Evolutionary conservation across 352 stramenopile species (phyloP).

Genomic region (Globisporangium paroecandrum): DNA sequence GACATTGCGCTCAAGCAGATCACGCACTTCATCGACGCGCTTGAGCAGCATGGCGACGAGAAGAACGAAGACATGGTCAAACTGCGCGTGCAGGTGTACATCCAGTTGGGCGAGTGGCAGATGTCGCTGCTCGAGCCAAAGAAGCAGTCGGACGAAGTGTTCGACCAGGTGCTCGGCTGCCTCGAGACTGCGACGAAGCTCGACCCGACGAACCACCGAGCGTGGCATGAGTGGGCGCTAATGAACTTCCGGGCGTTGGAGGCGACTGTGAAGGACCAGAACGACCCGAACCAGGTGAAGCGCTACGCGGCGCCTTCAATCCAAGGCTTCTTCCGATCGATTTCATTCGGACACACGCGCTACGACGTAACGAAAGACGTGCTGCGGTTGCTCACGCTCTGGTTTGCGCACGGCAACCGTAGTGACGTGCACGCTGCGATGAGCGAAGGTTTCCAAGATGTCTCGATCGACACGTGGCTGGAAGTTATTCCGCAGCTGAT

Average conservation of each 20-base stretch:
- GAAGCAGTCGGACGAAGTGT: constrained; percentile 68
- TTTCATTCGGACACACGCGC: constrained; percentile 93
- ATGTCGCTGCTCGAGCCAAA: constrained; percentile 71
- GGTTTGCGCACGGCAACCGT: constrained; percentile 96
- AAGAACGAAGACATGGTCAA: constrained; percentile 66
- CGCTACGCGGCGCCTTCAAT: constrained; percentile 91
- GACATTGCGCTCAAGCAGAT: constrained; percentile 82
- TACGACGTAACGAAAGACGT: constrained; percentile 97
- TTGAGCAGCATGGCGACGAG: constrained; percentile 64
- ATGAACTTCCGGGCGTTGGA: constrained; percentile 94
- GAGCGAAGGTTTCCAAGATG: constrained; percentile 87
- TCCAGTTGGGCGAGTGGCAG: constrained; percentile 84
- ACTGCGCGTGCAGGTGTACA: constrained; percentile 83
- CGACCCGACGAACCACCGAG: constrained; percentile 93
- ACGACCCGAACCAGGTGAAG: constrained; percentile 41
- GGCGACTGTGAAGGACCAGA: constrained; percentile 50
- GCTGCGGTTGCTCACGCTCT: constrained; percentile 97
- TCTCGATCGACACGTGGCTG: constrained; percentile 98
- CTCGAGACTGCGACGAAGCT: constrained; percentile 79
- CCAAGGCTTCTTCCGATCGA: constrained; percentile 97
- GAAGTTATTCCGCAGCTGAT: constrained; percentile 98
- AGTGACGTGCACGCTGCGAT: constrained; percentile 85
- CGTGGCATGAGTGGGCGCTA: constrained; percentile 98
- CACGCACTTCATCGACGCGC: constrained; percentile 79
- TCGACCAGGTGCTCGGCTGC: constrained; percentile 76